Evolutionary conservation across 495 filamentous ascomycete species (phyloP).

Genomic region (Xylaria telfairii): DNA sequence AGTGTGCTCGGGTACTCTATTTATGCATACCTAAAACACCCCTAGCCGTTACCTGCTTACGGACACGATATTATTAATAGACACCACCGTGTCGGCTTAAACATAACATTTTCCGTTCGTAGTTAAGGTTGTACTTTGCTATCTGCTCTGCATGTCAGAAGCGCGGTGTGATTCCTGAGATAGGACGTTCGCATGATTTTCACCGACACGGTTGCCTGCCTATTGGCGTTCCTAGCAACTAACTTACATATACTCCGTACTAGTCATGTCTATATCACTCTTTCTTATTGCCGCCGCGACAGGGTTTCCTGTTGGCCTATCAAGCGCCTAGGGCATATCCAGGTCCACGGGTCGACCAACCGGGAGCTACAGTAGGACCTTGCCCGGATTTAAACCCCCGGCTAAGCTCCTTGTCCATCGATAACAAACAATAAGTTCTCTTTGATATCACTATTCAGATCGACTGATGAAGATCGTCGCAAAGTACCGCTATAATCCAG

Average conservation of each 20-base stretch:
- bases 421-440: not conserved
- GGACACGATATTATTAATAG: slow-evolving; percentile 2
- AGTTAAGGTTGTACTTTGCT: slow-evolving; percentile 17
- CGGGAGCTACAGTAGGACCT: not conserved
- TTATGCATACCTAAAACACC: not conserved
- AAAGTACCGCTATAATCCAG: not conserved
- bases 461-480: not conserved
- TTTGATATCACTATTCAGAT: not conserved
- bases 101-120: not conserved
- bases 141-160: slow-evolving; percentile 17
- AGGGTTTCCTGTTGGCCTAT: not conserved
- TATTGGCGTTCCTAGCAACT: not conserved
- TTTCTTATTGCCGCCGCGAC: slow-evolving; percentile 5
- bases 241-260: not conserved
- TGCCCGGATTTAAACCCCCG: not conserved
- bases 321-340: slow-evolving; percentile 1
- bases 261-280: too few relatives aligned
- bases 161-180: slow-evolving; percentile 10
- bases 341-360: slow-evolving; percentile 8
- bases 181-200: slow-evolving; percentile 4
- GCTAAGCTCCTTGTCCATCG: not conserved
- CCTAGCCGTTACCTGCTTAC: not conserved
- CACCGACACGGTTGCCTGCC: slow-evolving; percentile 2
- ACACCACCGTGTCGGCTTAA: not conserved
- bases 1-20: not conserved